Base-by-base conservation (phyloP, 306 rosid species). In the Trifolium fragiferum region DNA sequence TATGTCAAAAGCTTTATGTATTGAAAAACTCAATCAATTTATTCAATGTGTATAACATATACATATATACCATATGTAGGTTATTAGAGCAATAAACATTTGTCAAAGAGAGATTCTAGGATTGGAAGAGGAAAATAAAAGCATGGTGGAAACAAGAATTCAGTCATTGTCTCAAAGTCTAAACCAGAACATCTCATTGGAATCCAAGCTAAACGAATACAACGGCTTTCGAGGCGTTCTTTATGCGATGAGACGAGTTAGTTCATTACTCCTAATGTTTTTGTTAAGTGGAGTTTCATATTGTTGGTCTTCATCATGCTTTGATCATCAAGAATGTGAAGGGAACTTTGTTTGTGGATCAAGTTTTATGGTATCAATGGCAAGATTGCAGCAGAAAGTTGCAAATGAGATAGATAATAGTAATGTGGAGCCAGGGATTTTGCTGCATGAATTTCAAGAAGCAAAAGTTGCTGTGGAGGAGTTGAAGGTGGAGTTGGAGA, bases 161-260 rank as follows among this genome's bases (percentile, higher is more conserved):
- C 86, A 85, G 23, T 60, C 93, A 73, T 68, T 92, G 49, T 84
- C 89, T 1, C 81, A 82, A 10, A 65, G 83, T 72, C 37, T 82
- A 33, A 82, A 77, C n/a, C 83, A 78, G 23, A 80, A 64, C 81
- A 53, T 82, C 16, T 83, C 85, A 0, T 70, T 75, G 68, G 88
- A 82, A 74, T 30, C 41, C 2, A 60, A 60, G 11, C 86, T 82
- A 12, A 92, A 88, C 13, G 96, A 91, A 19, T 92, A 89, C 82
- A 86, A 79, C 30, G 96, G 97, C 15, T 92, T 92, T 62, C 61
- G 97, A n/a, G 97, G 96, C 1, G 91, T 89, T 66, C 91, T 92
- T 3, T 85, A 83, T 32, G 91, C 97, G 70, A 86, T 92, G 90
- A 83, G 88, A 78, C 86, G 78, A 47, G 86, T 92, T 0, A 84